These are phyloP conservation scores for Oenanthe sinensis DNA, from an alignment of 129 eudicot genomes.

Conservation along the genomic window DNA sequence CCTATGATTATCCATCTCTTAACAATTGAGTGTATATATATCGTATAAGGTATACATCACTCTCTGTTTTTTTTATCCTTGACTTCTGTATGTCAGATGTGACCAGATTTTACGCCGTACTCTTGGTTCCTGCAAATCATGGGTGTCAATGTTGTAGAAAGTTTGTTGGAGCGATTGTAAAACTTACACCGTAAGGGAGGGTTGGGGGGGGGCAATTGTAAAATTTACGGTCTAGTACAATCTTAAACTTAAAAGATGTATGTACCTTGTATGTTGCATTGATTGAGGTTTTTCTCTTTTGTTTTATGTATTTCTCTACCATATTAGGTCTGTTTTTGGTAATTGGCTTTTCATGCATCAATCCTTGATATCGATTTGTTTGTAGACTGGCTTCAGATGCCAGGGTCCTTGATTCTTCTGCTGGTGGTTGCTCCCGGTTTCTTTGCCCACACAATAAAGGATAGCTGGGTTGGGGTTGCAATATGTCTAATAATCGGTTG, in stretches of 20 bases:
- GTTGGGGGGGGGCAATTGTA: no score
- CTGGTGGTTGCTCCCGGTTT: constrained; percentile 60
- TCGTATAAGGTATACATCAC: not conserved
- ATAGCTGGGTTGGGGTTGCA: constrained; percentile 50
- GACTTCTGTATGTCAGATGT: not conserved
- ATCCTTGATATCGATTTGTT: not conserved
- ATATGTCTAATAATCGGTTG: constrained; percentile 62
- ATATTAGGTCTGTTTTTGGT: not conserved
- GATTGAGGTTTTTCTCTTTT: not conserved
- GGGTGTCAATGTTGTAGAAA: not conserved
- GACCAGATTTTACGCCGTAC: not conserved
- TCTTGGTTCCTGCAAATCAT: not conserved
- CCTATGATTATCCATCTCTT: not conserved
- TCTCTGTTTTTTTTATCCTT: not conserved
- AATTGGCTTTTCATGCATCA: not conserved
- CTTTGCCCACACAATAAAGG: constrained; percentile 39
- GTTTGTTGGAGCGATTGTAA: not conserved
- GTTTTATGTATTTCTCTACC: not conserved
- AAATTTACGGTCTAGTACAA: not conserved
- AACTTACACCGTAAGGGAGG: no score
- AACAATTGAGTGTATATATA: not conserved
- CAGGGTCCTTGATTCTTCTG: constrained; percentile 69
- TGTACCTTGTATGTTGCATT: not conserved
- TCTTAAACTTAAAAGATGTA: no score
- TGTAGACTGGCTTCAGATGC: constrained; percentile 72